Conservation (phyloP, 495 filamentous ascomycete genomes). For the Hyaloscypha bicolor region DNA sequence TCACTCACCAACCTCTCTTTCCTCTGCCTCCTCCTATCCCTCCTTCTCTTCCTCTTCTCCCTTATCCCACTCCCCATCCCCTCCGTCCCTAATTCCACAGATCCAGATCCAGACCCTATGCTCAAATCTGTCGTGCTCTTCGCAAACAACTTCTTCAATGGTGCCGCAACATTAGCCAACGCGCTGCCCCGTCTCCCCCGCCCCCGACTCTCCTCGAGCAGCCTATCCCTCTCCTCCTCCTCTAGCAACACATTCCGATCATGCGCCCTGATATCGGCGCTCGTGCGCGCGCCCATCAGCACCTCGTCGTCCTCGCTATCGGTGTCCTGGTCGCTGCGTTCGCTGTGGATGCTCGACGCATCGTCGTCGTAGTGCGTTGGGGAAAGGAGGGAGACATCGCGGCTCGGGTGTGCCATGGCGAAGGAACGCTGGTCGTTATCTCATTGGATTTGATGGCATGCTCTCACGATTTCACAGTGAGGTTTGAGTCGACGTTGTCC, state of each 20-base stretch:
- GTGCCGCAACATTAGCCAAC: conserved; percentile 32
- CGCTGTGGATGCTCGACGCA: conserved; percentile 61
- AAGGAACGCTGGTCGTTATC: background rate
- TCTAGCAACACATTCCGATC: conserved; percentile 80
- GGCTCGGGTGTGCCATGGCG: background rate
- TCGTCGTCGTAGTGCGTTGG: conserved; percentile 69
- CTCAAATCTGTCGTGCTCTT: conserved; percentile 30
- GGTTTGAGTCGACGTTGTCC: background rate
- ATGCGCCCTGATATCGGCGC: conserved; percentile 68
- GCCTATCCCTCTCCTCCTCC: conserved; percentile 84
- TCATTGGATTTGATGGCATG: background rate
- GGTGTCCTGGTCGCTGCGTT: conserved; percentile 72
- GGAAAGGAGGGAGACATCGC: conserved; percentile 44
- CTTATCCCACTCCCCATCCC: conserved; percentile 53
- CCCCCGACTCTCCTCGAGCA: conserved; percentile 58
- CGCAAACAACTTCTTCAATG: conserved; percentile 41
- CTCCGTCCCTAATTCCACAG: conserved; percentile 42
- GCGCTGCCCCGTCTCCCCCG: conserved; percentile 41
- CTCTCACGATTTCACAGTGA: background rate
- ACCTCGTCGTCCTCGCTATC: conserved; percentile 77
- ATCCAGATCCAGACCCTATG: conserved; percentile 1
- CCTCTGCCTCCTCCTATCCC: conserved; percentile 45
- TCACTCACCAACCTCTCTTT: conserved; percentile 48
- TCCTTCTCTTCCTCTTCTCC: conserved; percentile 31
- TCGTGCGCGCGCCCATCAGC: conserved; percentile 63